phyloP scores from a whole-genome alignment of 2,329 filamentous ascomycete genomes.

The Aureobasidium zeae region DNA sequence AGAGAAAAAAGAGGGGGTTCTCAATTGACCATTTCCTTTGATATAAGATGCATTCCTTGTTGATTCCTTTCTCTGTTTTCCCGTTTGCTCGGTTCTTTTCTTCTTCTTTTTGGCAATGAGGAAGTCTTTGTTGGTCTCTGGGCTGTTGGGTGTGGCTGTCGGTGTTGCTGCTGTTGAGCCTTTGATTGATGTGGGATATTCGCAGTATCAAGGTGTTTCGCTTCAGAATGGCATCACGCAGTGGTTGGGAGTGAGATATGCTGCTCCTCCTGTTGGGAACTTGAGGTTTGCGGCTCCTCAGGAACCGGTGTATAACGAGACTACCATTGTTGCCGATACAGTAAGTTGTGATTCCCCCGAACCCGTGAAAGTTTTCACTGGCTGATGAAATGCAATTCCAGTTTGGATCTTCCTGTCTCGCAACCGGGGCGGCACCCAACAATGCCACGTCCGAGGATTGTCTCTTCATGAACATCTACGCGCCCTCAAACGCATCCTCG shows the following conservation, averaged over 20 bases:
- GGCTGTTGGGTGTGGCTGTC: conserved; percentile 3
- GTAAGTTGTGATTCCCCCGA: conserved; percentile 29
- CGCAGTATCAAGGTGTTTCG: conserved; percentile 52
- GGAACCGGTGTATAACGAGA: conserved; percentile 45
- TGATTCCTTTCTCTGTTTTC: too few relatives aligned
- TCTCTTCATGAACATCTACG: conserved; percentile 57
- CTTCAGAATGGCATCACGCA: conserved; percentile 51
- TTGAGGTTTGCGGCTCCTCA: conserved; percentile 59
- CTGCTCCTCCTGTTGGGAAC: conserved; percentile 56
- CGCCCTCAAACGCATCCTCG: conserved; percentile 45
- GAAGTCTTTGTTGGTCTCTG: neutral
- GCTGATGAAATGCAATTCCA: neutral
- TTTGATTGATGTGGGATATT: conserved; percentile 56
- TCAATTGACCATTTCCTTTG: too few relatives aligned
- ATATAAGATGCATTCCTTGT: too few relatives aligned
- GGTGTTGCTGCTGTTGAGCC: conserved; percentile 33
- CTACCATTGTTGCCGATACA: conserved; percentile 45
- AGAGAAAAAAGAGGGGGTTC: too few relatives aligned
- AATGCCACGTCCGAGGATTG: conserved; percentile 54
- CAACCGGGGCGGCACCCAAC: conserved; percentile 21
- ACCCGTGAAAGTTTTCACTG: neutral
- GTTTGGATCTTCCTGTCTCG: conserved; percentile 32
- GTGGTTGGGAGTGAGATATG: conserved; percentile 70
- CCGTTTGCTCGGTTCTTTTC: too few relatives aligned
- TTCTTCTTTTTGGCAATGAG: too few relatives aligned